Base-by-base conservation (phyloP, 1,284 basidiomycete species). In the Sanguinoderma infundibulare region DNA sequence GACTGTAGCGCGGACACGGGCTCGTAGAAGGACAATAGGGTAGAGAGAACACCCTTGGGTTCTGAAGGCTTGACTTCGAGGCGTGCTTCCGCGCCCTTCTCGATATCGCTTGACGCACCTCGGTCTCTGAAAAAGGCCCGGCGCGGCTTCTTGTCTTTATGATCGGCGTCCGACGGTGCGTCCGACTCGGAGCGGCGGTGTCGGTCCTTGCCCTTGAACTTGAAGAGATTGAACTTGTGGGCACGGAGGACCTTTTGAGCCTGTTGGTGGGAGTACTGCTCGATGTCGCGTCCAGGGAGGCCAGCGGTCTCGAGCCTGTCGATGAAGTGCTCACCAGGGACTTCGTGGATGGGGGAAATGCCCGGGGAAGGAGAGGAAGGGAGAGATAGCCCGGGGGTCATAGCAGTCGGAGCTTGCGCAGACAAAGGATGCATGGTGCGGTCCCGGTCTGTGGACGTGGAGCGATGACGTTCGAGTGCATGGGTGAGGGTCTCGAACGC, bases 11-110 rank as follows among this genome's bases (percentile, higher is more conserved):
- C 62, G 15, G 62, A 57, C 30, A 59, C 39, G 20, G 78, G 77
- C 59, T 82, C 79, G 66, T 87, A 87, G 22, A 87, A 75, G 12
- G 82, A 75, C 32, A 88, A 71, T 42, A 88, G 70, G 6, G 85
- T 75, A 12, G 83, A 82, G 12, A 87, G 77, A 2, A 87, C 77
- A 32, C 86, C 84, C 6, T 75, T 76, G 0, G 17, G 68, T 62
- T 10, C 67, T 20, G 46, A 51, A 15, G 51, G 55, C 32, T 63
- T 53, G n/a, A 64, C 51, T 26, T 69, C 20, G 65, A 67, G 20
- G 64, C 55, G 62, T 22, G 61, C 64, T 56, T 73, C 66, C 20
- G 71, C 69, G 49, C 32, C 61, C 55, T 68, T 64, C 61, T 72
- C 71, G n/a, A 73, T 60, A 57, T 74, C 72, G 55, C 63, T 61